These are phyloP conservation scores for Artomyces pyxidatus DNA, from an alignment of 768 basidiomycete genomes.

Conservation along the genomic window DNA sequence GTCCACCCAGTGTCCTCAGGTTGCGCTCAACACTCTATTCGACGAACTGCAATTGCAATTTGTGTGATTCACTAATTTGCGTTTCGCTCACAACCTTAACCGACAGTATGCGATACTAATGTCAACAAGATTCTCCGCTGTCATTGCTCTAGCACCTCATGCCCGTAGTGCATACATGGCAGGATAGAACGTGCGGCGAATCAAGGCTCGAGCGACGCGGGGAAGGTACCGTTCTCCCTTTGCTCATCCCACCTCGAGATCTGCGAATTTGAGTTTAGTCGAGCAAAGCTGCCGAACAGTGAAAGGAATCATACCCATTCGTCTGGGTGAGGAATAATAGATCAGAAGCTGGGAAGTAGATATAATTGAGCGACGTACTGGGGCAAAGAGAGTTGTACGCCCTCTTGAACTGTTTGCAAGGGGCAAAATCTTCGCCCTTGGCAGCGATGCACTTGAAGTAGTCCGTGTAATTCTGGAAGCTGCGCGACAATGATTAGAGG, in stretches of 20 bases:
- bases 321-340: conserved; percentile 38
- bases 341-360: neutral
- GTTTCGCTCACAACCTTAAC: too few species aligned
- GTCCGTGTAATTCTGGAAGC: conserved; percentile 95
- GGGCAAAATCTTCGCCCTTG: conserved; percentile 97
- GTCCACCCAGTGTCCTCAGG: too few species aligned
- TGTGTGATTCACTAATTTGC: too few species aligned
- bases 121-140: too few species aligned
- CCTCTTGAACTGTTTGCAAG: conserved; percentile 97
- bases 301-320: conserved; percentile 65
- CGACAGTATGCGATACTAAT: too few species aligned
- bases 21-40: too few species aligned
- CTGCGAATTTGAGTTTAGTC: conserved; percentile 32
- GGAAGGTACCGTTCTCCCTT: conserved; percentile 88
- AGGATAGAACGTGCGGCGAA: too few species aligned
- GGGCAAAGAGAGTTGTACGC: conserved; percentile 97
- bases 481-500: conserved; percentile 21
- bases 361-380: conserved; percentile 51
- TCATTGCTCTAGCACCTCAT: too few species aligned
- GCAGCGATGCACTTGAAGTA: conserved; percentile 97
- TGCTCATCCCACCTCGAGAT: conserved; percentile 90
- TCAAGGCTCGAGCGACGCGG: conserved; percentile 80
- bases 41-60: too few species aligned
- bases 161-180: too few species aligned
- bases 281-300: neutral